These are phyloP conservation scores for Eimeria brunetti DNA, from an alignment of 169 alveolate species.

Conservation along the genomic window DNA sequence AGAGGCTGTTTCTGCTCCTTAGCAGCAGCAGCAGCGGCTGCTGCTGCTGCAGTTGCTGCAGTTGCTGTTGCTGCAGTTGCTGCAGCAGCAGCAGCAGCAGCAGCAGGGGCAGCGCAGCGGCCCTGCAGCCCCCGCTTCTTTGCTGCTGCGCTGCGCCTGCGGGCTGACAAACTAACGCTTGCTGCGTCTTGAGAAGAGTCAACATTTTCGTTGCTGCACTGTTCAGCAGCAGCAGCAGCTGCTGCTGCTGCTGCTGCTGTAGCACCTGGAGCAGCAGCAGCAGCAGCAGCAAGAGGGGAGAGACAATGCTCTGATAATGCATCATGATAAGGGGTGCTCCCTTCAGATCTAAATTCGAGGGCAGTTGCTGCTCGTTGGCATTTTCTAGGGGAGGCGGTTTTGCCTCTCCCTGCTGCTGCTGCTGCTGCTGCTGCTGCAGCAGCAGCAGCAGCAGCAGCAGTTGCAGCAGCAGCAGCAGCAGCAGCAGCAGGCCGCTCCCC, in stretches of 20 bases:
- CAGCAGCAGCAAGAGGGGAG: constrained; percentile 4
- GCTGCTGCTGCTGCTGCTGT: neutral
- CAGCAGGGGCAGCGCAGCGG: neutral
- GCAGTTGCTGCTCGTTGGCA: neutral
- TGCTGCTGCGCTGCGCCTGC: neutral
- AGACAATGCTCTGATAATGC: neutral
- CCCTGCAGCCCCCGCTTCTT: neutral
- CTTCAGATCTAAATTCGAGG: neutral
- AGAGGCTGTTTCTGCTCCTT: neutral
- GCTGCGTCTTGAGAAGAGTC: neutral
- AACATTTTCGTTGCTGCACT: neutral
- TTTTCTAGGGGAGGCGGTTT: neutral
- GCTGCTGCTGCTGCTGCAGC: neutral
- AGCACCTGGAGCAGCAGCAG: neutral
- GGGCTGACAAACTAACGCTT: neutral
- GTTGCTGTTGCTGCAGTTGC: too few relatives aligned
- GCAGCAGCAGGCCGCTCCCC: constrained; percentile 10
- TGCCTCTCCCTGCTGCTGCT: constrained; percentile 38
- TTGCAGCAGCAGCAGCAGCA: constrained; percentile 11
- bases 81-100: too few relatives aligned
- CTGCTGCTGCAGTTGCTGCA: too few relatives aligned
- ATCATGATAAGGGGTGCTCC: neutral
- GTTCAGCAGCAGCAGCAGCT: neutral
- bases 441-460: neutral
- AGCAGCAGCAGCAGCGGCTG: constrained; percentile 1